Evolutionary conservation across 768 basidiomycete genomes (phyloP).

Genomic region (Crepidotus variabilis): DNA sequence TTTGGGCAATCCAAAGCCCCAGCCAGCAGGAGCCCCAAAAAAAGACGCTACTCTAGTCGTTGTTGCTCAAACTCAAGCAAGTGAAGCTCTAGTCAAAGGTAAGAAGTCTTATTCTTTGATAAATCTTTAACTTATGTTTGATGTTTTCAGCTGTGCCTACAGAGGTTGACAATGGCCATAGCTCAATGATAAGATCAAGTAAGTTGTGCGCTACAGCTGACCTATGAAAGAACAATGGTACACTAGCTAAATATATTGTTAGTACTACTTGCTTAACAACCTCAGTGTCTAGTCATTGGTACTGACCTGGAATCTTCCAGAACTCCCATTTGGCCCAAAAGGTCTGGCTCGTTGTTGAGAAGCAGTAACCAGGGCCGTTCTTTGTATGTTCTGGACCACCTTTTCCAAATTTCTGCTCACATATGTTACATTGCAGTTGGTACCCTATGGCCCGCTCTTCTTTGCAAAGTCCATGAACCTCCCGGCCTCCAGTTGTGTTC

Average conservation of each 20-base stretch:
- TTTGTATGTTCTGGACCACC: neutral
- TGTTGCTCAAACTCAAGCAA: conserved; percentile 1
- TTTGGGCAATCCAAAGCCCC: neutral
- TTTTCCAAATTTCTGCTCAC: neutral
- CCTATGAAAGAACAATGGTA: neutral
- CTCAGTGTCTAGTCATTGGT: neutral
- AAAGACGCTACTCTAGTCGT: no score
- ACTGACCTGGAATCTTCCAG: neutral
- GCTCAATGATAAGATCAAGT: neutral
- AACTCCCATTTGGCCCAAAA: neutral
- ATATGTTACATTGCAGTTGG: neutral
- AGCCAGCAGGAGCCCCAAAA: no score
- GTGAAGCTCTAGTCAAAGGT: conserved; percentile 8
- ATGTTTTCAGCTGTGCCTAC: neutral
- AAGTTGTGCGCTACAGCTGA: neutral
- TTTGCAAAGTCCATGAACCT: neutral
- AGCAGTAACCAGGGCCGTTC: neutral
- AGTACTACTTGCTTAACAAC: neutral
- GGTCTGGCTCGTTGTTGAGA: neutral
- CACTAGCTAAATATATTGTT: neutral
- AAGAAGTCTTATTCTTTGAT: neutral
- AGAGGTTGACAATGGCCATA: neutral
- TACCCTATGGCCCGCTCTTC: neutral
- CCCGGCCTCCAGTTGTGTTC: neutral
- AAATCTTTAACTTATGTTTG: neutral